Conservation (phyloP, 2,329 filamentous ascomycete species). For the Ophiostoma montium region DNA sequence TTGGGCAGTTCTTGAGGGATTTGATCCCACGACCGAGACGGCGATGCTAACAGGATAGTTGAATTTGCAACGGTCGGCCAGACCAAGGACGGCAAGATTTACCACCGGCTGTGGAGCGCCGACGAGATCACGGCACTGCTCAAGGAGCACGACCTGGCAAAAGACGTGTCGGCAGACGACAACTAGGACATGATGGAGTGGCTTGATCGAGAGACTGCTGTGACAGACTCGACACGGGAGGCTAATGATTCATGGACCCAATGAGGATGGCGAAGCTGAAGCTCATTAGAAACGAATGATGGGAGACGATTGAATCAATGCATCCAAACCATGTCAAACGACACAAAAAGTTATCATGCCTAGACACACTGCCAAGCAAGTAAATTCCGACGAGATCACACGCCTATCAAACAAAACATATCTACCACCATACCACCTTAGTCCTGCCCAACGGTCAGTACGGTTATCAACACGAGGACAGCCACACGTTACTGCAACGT, state of each 20-base stretch:
- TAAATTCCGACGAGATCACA: no score
- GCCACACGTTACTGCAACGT: conserved; percentile 12
- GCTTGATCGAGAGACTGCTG: not conserved
- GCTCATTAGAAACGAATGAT: no score
- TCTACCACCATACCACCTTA: no score
- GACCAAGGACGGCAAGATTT: conserved; percentile 90
- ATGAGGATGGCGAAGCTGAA: no score
- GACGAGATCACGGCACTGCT: conserved; percentile 91
- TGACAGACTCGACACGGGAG: no score
- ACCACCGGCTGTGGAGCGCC: conserved; percentile 92
- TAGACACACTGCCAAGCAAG: no score
- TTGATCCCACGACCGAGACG: no score
- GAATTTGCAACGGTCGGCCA: conserved; percentile 97
- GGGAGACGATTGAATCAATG: no score
- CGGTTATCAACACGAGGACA: not conserved
- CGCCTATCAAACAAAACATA: no score
- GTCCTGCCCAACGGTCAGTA: not conserved
- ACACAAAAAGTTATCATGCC: no score
- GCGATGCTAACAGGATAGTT: conserved; percentile 38
- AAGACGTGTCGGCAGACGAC: conserved; percentile 61
- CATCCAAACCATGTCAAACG: no score
- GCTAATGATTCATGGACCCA: no score
- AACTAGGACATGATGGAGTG: conserved; percentile 28
- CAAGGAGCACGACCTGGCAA: conserved; percentile 90
- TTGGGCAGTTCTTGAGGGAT: not conserved